Evolutionary conservation across 2,329 filamentous ascomycete genomes (phyloP), one percentile per base, ranked within the genome.

Genomic region (Pyrenochaeta sp.): DNA sequence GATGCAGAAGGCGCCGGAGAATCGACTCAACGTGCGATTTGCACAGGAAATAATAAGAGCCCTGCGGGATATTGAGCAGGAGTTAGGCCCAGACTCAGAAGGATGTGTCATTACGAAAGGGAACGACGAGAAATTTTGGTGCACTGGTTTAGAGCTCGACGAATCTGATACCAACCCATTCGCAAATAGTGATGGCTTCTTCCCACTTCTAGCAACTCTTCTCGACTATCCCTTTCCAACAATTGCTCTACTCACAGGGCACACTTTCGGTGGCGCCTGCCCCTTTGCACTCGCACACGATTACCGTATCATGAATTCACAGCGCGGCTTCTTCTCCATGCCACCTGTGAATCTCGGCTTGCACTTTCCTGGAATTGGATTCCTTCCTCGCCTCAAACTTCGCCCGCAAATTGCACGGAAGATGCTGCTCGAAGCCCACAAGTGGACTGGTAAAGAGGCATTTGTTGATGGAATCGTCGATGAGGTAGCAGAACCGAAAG

Each of bases 141-240:
- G 77, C 52, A 80, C 77, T 15, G 76, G 75, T 2, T 60, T 79
- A 10, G 77, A 79, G 20, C 62, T 79, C 3, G 76, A 78, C 31
- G 76, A 79, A 51, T 55, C 61, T 8, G 74, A 77, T 34, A 73
- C 69, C 11, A 78, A 77, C 52, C 76, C 78, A 18, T 78, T 76
- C 41, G 83, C 77, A 67, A 84, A 86, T 26, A 74, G 75, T 11
- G 82, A 79, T 55, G 76, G 74, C 18, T 86, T 84, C 41, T 80
- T 78, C 8, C 82, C 83, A 61, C 64, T 78, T 3, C 63, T 79
- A 10, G 73, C 76, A 18, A 77, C 76, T 1, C 55, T 72, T 68
- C 62, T 80, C 55, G 76, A 79, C 60, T 78, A 77, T 39, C 74
- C 75, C 0, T 77, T 67, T 44, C 77, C 77, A 5, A 80, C 77